Evolutionary conservation across 2,329 filamentous ascomycete species (phyloP), one percentile per base, ranked within the genome.

Genomic region (Xylariaceae sp.): DNA sequence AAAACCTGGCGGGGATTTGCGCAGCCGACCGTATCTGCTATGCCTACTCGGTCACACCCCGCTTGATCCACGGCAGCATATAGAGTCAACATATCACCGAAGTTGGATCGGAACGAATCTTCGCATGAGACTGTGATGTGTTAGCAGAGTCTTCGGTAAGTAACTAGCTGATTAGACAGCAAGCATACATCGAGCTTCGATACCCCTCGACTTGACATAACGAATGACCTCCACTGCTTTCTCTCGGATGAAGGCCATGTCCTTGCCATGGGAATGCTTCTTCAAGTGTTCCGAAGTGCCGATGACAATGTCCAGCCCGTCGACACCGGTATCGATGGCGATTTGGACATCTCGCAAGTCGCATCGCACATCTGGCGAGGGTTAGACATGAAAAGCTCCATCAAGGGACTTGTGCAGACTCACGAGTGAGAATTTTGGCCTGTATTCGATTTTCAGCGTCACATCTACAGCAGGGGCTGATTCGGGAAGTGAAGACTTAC

Each of bases 11-110:
- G 76, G 40, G 90, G 89, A 30, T 81, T 81, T 44, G 87, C 87
- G 57, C 86, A 89, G 43, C 87, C 87, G 52, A 95, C 89, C 9
- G 89, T 96, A 64, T 96, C 90, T 37, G 90, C 90, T 63, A 96
- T 89, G 70, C 90, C 90, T 35, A 93, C 88, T 63, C 88, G 77
- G 72, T 87, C 38, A 93, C 88, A 55, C 87, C 87, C 53, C 88
- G 79, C 74, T 89, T 87, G 60, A n/a, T n/a, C n/a, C n/a, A n/a
- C n/a, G n/a, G n/a, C n/a, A n/a, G n/a, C n/a, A n/a, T n/a, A n/a
- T n/a, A n/a, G n/a, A n/a, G n/a, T n/a, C n/a, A n/a, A n/a, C n/a
- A n/a, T n/a, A n/a, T n/a, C n/a, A n/a, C n/a, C n/a, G n/a, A n/a
- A n/a, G n/a, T n/a, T n/a, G n/a, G n/a, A n/a, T n/a, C n/a, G n/a